These are phyloP conservation scores for Yamadazyma endophytica DNA, from an alignment of 805 yeast genomes.

Conservation along the genomic window DNA sequence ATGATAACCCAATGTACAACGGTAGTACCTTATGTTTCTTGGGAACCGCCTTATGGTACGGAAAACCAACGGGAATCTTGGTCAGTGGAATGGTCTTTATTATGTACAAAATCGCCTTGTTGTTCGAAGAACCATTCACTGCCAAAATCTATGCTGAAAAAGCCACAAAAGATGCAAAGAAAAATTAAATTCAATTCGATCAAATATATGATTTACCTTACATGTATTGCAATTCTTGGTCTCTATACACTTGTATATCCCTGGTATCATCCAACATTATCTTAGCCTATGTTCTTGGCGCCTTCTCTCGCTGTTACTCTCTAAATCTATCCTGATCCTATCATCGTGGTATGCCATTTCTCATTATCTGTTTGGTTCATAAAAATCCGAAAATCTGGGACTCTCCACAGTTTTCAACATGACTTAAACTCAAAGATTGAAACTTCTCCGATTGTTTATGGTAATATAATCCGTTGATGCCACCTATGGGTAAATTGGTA, in stretches of 20 bases:
- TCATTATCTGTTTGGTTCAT: neutral
- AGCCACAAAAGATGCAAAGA: conserved; percentile 1
- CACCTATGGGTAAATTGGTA: conserved; percentile 46
- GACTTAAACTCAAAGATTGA: conserved; percentile 68
- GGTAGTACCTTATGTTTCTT: conserved; percentile 88
- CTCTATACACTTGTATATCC: too few relatives aligned
- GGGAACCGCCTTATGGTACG: conserved; percentile 85
- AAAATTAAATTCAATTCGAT: too few relatives aligned
- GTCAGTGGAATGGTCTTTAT: conserved; percentile 68
- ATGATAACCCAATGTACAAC: conserved; percentile 94
- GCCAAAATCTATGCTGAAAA: conserved; percentile 72
- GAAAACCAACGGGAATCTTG: conserved; percentile 83
- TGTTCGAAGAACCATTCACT: conserved; percentile 95
- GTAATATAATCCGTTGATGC: conserved; percentile 76
- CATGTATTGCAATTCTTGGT: too few relatives aligned
- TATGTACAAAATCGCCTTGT: conserved; percentile 80
- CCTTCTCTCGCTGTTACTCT: too few relatives aligned
- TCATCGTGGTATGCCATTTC: too few relatives aligned
- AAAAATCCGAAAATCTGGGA: conserved; percentile 7
- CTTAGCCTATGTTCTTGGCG: too few relatives aligned
- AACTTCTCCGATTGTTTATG: conserved; percentile 74
- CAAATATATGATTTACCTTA: too few relatives aligned
- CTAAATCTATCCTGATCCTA: too few relatives aligned
- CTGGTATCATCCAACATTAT: too few relatives aligned
- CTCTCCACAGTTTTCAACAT: conserved; percentile 47